phyloP scores from a whole-genome alignment of 148 eudicot genomes.

The Salicornia ramosissima region DNA sequence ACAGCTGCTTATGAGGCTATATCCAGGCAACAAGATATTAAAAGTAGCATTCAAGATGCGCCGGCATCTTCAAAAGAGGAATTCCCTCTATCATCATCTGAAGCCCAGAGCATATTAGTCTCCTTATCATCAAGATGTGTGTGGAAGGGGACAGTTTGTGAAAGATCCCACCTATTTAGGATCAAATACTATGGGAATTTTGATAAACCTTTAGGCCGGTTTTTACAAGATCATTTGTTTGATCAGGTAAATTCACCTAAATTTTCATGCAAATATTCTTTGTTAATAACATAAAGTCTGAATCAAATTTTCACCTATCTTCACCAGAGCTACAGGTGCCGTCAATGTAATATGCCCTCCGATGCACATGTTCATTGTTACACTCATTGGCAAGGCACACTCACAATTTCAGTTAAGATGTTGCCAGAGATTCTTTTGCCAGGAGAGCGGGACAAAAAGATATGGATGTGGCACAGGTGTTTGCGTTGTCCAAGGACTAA shows the following conservation, averaged over 20 bases:
- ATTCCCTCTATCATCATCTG: slow-evolving; percentile 74
- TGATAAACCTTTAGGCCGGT: slow-evolving; percentile 95
- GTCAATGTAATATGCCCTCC: slow-evolving; percentile 76
- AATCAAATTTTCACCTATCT: too few species aligned
- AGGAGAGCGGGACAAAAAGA: slow-evolving; percentile 82
- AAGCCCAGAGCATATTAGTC: slow-evolving; percentile 86
- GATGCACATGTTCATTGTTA: slow-evolving; percentile 96
- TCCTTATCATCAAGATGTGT: slow-evolving; percentile 83
- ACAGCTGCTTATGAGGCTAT: slow-evolving; percentile 24
- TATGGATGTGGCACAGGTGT: slow-evolving; percentile 99
- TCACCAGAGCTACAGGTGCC: slow-evolving; percentile 76
- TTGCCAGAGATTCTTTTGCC: slow-evolving; percentile 60
- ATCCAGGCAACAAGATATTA: slow-evolving; percentile 38
- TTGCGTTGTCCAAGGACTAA: slow-evolving; percentile 68
- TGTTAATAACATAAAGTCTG: too few species aligned
- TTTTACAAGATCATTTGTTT: slow-evolving; percentile 74
- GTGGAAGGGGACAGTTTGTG: slow-evolving; percentile 93
- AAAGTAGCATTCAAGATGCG: slow-evolving; percentile 24
- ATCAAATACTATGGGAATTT: slow-evolving; percentile 88
- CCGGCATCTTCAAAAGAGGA: slow-evolving; percentile 47
- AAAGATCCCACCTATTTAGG: slow-evolving; percentile 89
- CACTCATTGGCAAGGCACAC: slow-evolving; percentile 90
- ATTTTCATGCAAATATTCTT: slow-evolving; percentile 16
- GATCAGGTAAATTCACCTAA: slow-evolving; percentile 59
- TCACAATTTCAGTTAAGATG: slow-evolving; percentile 94